phyloP scores from a whole-genome alignment of 176 grass and related monocot genomes.

The Oryza nivara region DNA sequence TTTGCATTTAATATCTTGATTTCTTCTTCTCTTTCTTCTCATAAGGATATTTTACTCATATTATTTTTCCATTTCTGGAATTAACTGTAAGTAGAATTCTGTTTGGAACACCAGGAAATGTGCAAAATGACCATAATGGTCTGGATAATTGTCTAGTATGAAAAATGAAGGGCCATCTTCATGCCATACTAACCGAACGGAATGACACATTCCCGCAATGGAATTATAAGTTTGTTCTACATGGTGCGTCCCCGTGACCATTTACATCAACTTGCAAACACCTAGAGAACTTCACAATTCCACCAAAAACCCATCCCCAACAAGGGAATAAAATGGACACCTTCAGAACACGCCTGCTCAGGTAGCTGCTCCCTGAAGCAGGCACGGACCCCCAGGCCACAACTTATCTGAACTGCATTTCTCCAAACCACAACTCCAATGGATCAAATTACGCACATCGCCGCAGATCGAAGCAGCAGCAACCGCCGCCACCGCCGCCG shows the following conservation, averaged over 20 bases:
- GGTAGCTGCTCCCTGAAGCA: too few species aligned
- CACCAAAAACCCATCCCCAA: neutral
- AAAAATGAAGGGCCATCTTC: neutral
- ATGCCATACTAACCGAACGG: neutral
- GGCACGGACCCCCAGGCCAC: too few species aligned
- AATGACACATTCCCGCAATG: neutral
- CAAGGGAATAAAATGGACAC: too few species aligned
- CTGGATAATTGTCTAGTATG: neutral
- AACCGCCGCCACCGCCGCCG: neutral
- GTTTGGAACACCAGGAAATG: neutral
- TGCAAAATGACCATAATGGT: neutral
- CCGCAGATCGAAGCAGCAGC: conserved; percentile 4
- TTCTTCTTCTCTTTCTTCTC: too few species aligned
- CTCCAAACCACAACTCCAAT: neutral
- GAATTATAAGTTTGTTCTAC: neutral
- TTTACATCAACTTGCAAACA: neutral
- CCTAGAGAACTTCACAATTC: neutral
- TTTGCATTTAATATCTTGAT: neutral
- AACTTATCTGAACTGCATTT: neutral
- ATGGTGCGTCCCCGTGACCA: neutral
- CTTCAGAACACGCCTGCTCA: too few species aligned
- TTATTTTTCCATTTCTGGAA: too few species aligned
- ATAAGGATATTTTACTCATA: too few species aligned
- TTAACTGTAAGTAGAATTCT: neutral
- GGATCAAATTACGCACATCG: neutral